Evolutionary conservation across 495 filamentous ascomycete genomes (phyloP), one percentile per base, ranked within the genome.

Genomic region (Penicillium cosmopolitanum): DNA sequence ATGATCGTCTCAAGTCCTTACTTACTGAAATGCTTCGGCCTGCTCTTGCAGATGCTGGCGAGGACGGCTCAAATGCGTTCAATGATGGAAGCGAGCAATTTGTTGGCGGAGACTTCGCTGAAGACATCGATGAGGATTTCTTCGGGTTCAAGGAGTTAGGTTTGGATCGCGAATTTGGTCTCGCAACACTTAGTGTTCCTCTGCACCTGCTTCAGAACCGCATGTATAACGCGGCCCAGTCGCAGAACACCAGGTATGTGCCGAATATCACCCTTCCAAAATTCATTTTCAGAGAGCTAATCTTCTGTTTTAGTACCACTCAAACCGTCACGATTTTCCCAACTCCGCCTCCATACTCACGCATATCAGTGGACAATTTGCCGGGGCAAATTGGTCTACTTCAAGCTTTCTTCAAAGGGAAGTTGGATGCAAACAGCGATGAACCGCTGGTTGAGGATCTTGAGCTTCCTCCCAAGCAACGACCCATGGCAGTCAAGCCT

Each of bases 41-140:
- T 47, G 95, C 93, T 51, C 86, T 98, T 21, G 82, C 80, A 50
- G 89, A 94, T 66, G 86, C 78, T 35, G 88, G 89, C 50, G 86
- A 87, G 33, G 96, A 98, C 69, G 95, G 96, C 18, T 91, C 88
- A 5, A 88, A 87, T 58, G 90, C 92, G 1, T 99, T 99, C 77
- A 87, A 93, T 58, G 95, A 99, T 67, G 94, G 93, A 57, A 96
- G 92, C 66, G 95, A 99, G 62, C 94, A 98, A 72, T 99, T 99
- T 65, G 85, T 97, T 52, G 90, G 90, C 38, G 95, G 95, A 51
- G 94, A 98, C 68, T 99, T 97, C 70, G 95, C 95, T 2, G 95
- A 96, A 75, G 95, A 98, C 65, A 88, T 98, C 33, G 93, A 91
- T 58, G 95, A 97, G 74, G 95, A 99, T 76, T 99, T 97, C 83